Evolutionary conservation across 2,329 filamentous ascomycete genomes (phyloP), one percentile per base, ranked within the genome.

Genomic region (Zalaria obscura): DNA sequence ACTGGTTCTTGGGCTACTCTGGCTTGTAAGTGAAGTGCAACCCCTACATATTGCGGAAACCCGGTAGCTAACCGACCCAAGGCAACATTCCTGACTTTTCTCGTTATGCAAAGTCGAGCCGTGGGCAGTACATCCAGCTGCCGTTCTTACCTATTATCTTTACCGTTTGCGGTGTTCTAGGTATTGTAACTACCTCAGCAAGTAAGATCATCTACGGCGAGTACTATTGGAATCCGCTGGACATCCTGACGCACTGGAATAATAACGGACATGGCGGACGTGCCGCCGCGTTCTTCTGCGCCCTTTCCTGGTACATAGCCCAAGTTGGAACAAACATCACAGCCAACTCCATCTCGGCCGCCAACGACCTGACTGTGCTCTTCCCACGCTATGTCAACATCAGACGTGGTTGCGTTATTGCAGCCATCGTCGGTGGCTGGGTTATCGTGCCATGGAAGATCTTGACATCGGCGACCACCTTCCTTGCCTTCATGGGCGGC

Each of bases 371-470:
- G 40, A 66, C 63, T 2, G 58, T 59, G 7, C 51, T 65, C 1
- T 56, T 65, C 25, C 64, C 64, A 1, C 54, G 55, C 35, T 67
- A 63, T 44, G 54, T 68, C 42, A 56, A 63, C 44, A 53, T 67
- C 40, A 55, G 59, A 5, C 54, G 65, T 26, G 65, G 64, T 2
- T 18, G 1, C 54, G 55, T 35, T 67, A 63, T 44, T 54, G 67
- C 42, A 56, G 63, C 44, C 53, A 67, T 39, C 55, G 59, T 5
- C 54, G 65, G 25, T 65, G 64, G 51, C 25, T 79, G 75, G 74
- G 66, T 68, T 3, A 64, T 80, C 28, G 73, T 77, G 0, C 76
- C 75, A 2, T 80, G 76, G 77, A 78, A 78, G 59, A 80, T 81
- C 43, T 61, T 80, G 11, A 64, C 57, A 29, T 76, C 70, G 0